Evolutionary conservation across 1,284 basidiomycete genomes (phyloP).

Genomic region (Irpex lacteus): DNA sequence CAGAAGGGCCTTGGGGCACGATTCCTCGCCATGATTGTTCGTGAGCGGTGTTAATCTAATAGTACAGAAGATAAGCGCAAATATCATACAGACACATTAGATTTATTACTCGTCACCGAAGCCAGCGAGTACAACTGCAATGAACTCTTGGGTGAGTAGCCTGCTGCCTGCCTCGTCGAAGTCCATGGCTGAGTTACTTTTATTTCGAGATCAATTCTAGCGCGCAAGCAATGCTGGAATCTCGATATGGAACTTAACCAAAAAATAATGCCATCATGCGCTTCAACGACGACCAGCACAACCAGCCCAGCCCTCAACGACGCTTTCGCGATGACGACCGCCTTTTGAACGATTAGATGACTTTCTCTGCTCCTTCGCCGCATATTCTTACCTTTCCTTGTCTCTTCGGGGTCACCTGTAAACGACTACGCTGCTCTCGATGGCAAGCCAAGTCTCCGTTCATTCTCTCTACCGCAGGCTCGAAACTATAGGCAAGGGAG

Average conservation of each 20-base stretch:
- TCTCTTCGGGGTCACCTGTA: neutral
- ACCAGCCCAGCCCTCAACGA: neutral
- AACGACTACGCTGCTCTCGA: neutral
- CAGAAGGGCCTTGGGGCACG: conserved; percentile 82
- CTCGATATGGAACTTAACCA: neutral
- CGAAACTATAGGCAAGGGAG: conserved; percentile 83
- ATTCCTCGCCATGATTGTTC: conserved; percentile 68
- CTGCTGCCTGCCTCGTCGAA: conserved; percentile 49
- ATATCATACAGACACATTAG: conserved; percentile 11
- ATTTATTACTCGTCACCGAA: conserved; percentile 79
- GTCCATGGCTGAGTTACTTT: conserved; percentile 47
- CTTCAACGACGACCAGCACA: conserved; percentile 1
- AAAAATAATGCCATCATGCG: neutral
- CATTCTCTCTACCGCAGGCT: conserved; percentile 50
- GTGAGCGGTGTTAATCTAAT: conserved; percentile 64
- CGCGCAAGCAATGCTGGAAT: neutral
- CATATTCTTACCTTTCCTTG: neutral
- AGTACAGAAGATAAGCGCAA: conserved; percentile 21
- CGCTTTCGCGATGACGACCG: conserved; percentile 3
- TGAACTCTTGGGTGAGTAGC: conserved; percentile 66
- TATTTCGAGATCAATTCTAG: conserved; percentile 4
- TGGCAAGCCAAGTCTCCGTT: conserved; percentile 30
- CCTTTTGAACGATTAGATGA: conserved; percentile 2
- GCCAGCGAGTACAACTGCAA: conserved; percentile 82
- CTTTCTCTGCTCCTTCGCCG: neutral